A percentile compares a stretch with the other conserved stretches of the same genome.
Evolutionary conservation across 192 early-diverging fungal species (phyloP).

Genomic region (Podila epicladia): DNA sequence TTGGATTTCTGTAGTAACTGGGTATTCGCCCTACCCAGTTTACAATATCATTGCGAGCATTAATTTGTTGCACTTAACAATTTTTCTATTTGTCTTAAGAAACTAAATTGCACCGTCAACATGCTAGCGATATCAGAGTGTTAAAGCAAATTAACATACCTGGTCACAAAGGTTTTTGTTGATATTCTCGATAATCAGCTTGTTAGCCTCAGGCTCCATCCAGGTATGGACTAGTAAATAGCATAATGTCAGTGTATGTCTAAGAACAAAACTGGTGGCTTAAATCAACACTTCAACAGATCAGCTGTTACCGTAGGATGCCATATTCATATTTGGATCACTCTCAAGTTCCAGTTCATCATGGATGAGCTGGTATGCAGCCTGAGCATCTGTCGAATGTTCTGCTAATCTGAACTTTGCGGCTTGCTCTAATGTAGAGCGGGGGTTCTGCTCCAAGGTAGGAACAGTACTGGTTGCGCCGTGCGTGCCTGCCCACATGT

Average conservation of each 20-base stretch:
- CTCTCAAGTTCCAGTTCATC: slow-evolving; percentile 83
- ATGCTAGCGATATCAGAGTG: slow-evolving; percentile 53
- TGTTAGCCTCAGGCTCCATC: slow-evolving; percentile 86
- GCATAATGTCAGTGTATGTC: slow-evolving; percentile 67
- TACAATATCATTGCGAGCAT: not conserved
- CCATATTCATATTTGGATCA: slow-evolving; percentile 80
- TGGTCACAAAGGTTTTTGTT: slow-evolving; percentile 76
- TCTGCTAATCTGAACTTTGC: slow-evolving; percentile 55
- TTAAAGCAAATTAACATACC: slow-evolving; percentile 10
- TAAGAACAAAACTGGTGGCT: slow-evolving; percentile 60
- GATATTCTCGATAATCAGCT: slow-evolving; percentile 79
- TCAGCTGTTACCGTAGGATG: slow-evolving; percentile 59
- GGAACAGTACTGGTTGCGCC: not conserved
- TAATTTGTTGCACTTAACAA: not conserved
- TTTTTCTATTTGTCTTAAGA: slow-evolving; percentile 38
- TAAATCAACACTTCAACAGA: not conserved
- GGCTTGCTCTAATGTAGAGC: slow-evolving; percentile 3
- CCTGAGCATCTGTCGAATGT: slow-evolving; percentile 55
- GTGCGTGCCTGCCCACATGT: not conserved
- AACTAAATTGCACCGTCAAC: slow-evolving; percentile 65
- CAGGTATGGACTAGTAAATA: slow-evolving; percentile 76
- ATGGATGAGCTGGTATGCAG: slow-evolving; percentile 78
- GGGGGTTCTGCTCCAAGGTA: not conserved
- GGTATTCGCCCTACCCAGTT: slow-evolving; percentile 67
- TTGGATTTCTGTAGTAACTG: slow-evolving; percentile 71